These are phyloP conservation scores for Tulasnella sp. DNA, from an alignment of 768 basidiomycete genomes.

Conservation along the genomic window DNA sequence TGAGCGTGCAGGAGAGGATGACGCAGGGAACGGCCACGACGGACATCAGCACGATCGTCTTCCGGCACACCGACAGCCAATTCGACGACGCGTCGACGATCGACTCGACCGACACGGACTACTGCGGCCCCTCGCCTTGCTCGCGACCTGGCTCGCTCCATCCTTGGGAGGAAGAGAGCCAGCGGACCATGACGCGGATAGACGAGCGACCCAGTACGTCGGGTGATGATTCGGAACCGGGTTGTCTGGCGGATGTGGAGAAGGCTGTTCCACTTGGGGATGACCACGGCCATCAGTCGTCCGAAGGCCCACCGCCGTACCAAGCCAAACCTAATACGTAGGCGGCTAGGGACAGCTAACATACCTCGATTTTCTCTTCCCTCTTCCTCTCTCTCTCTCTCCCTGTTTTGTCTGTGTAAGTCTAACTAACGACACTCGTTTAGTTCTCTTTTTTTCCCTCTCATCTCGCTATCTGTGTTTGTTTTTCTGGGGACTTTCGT, in stretches of 20 bases:
- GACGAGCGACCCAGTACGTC: background rate
- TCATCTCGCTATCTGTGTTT: too few relatives aligned
- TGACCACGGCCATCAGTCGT: background rate
- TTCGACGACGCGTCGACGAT: background rate
- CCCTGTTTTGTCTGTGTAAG: too few relatives aligned
- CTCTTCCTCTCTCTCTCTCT: background rate
- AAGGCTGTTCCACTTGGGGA: background rate
- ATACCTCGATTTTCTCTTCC: too few relatives aligned
- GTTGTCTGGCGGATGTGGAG: background rate
- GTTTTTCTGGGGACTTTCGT: too few relatives aligned
- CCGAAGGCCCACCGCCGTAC: background rate
- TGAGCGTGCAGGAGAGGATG: conserved; percentile 1
- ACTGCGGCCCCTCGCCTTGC: background rate
- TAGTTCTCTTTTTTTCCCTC: too few relatives aligned
- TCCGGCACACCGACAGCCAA: background rate
- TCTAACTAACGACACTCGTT: too few relatives aligned
- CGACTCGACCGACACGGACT: background rate
- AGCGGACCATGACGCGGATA: background rate
- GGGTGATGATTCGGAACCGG: background rate
- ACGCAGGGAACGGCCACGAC: background rate
- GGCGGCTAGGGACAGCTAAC: background rate
- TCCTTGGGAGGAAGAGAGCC: background rate
- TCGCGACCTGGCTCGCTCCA: background rate
- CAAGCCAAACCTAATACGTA: background rate
- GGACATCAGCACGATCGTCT: conserved; percentile 2